Base-by-base conservation (phyloP, 2,329 filamentous ascomycete genomes). In the Verticillium nonalfalfae region DNA sequence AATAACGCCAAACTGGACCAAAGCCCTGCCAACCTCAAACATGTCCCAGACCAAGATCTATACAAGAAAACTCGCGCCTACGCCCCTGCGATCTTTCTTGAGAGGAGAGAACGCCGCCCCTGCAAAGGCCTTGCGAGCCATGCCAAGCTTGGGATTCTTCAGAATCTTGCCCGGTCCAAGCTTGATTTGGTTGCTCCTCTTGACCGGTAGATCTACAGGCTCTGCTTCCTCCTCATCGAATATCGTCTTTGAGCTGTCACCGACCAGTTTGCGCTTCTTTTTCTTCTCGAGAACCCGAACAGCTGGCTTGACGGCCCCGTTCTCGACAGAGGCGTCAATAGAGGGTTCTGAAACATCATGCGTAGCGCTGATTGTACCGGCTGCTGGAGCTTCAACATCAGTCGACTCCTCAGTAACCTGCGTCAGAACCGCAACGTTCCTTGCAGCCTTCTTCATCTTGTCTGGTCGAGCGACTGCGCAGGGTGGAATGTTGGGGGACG, bases 201-300 rank as follows among this genome's bases (percentile, higher is more conserved):
- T 71, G 15, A 66, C 60, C 60, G 66, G 63, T 7, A 59, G 18
- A 62, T 38, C 65, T 34, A 68, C 70, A 34, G 70, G 76, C 63
- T 84, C 84, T 11, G 74, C 85, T 5, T 79, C 81, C 9, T 90
- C 88, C 4, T 88, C 88, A 9, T 89, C 88, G 62, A 94, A 91
- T 6, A 95, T 71, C 3, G 86, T 90, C 65, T 86, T 85, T 57
- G 83, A 85, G 26, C 82, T 80, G 26, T 75, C 77, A 4, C 87
- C 86, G 1, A 90, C 79, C 5, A 91, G 76, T 74, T 91, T 93
- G 64, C 89, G 85, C 78, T 89, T 93, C 80, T 89, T 91, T 71
- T 85, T 87, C 73, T 33, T 34, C 15, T 56, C 54, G 45, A 18
- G 45, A 52, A 52, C 18, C 18, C 45, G 45, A 13, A 52, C 54